Evolutionary conservation across 2,329 filamentous ascomycete species (phyloP), one percentile per base, ranked within the genome.

Genomic region (Epichloe gansuensis): DNA sequence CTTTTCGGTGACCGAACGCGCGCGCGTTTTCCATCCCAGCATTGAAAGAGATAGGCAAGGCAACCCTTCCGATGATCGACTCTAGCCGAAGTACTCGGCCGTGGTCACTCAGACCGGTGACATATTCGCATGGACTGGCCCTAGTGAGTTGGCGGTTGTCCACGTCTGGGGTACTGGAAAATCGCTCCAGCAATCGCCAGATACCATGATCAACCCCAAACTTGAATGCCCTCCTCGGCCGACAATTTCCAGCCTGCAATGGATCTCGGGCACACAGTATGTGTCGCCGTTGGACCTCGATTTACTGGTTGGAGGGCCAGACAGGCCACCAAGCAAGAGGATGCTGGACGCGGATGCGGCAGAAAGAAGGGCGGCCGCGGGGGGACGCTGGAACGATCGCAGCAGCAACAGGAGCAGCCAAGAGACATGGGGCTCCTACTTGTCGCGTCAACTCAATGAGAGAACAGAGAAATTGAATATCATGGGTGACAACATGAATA

Each of bases 221-320:
- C 78, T 88, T 0, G 64, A 78, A 15, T 77, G 86, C 23, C 91
- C 91, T 2, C 77, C 88, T 12, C 82, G 93, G 2, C 93, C 93
- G 1, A 95, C 90, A 0, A 98, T 98, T 55, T 94, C 88, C 21
- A 95, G 94, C 62, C 70, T 98, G 39, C 90, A 97, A 69, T 98
- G 93, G 93, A 89, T 98, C 50, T 86, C 90, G 0, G 93, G 93
- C 4, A 97, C 91, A 1, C 91, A 96, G 67, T 86, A 94, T 61
- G 79, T 98, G 46, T 89, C 88, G 1, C 85, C 88, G 0, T 76
- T 83, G 2, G 93, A 98, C 62, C 82, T 98, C 62, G 93, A 97
- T 63, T 70, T 95, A 2, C 74, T 98, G 2, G 93, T 98, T 55
- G 89, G 91, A 49, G 91, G 91, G 0, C 84, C 90, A 2, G 86